Base-by-base conservation (phyloP, 257 asterid genomes). In the Plantago elongata region DNA sequence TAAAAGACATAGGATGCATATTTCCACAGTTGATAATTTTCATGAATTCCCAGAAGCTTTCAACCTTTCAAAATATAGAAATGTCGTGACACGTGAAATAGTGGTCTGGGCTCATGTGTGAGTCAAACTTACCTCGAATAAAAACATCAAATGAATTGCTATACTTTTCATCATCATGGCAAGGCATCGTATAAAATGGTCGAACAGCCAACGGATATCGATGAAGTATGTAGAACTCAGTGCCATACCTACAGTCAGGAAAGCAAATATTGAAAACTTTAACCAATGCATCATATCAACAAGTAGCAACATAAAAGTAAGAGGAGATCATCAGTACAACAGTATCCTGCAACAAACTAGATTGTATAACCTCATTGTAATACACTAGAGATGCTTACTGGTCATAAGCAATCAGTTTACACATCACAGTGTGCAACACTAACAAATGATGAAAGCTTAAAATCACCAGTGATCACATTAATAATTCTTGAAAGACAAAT, bases 171-270 rank as follows among this genome's bases (percentile, higher is more conserved):
- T 81, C 70, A 62, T 91, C 95, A 57, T 75, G 65, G 62, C 95
- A 86, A 1, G 96, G 96, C 98, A 91, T 88, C 5, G 95, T 91
- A 56, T 88, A 91, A 77, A 91, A 88, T 37, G 98, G 98, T 13
- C 95, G 82, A 65, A 86, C 87, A 62, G 90, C 90, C 61, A 72
- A 69, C 62, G 96, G 96, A 64, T 86, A 91, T 30, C 94, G 89
- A 61, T 88, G 95, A 72, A 88, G 95, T 52, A 91, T 88, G 81
- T 84, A 91, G 88, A 88, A 91, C 72, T 88, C 98, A 15, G 96
- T 91, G 64, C 73, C 92, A 64, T 88, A 86, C 79, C 96, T 88
- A 72, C 61, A 70, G 46, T 61, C 13, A 64, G 34, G 56, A 66
- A 18, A 51, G 45, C 27, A 11, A 54, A 76, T 51, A 18, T 7